Conservation (phyloP, 2,329 filamentous ascomycete genomes). For the Stachybotrys elegans region DNA sequence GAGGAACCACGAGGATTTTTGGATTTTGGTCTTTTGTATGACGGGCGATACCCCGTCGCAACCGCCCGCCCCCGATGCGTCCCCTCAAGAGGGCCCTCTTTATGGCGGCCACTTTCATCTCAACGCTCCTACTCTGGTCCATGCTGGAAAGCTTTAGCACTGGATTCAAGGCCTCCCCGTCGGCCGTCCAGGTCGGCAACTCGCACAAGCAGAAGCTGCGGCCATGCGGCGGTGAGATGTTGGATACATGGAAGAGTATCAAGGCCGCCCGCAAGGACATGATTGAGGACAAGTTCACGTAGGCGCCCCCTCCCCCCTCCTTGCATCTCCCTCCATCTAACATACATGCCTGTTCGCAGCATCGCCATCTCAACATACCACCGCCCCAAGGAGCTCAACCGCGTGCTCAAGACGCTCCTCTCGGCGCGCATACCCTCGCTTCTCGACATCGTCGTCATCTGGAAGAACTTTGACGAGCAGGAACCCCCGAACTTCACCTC, state of each 20-base stretch:
- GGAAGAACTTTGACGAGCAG: slow-evolving; percentile 27
- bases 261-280: slow-evolving; percentile 34
- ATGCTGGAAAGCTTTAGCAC: too few relatives aligned
- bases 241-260: slow-evolving; percentile 16
- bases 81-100: too few relatives aligned
- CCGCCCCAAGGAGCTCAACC: slow-evolving; percentile 28
- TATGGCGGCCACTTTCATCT: too few relatives aligned
- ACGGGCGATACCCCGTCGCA: too few relatives aligned
- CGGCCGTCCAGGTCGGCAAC: too few relatives aligned
- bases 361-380: slow-evolving; percentile 31
- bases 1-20: too few relatives aligned
- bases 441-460: slow-evolving; percentile 30
- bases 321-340: not conserved
- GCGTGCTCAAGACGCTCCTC: slow-evolving; percentile 22
- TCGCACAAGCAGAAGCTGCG: too few relatives aligned
- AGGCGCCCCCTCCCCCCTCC: slow-evolving; percentile 3
- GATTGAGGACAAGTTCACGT: slow-evolving; percentile 21
- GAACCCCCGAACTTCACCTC: slow-evolving; percentile 24
- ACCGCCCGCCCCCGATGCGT: too few relatives aligned
- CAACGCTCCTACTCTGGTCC: too few relatives aligned
- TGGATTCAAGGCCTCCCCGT: too few relatives aligned
- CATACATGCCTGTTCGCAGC: slow-evolving; percentile 11
- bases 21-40: too few relatives aligned
- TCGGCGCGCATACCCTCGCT: slow-evolving; percentile 27
- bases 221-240: too few relatives aligned